Evolutionary conservation across 202 grass and related monocot genomes (phyloP).

Genomic region (Hordeum pubiflorum): DNA sequence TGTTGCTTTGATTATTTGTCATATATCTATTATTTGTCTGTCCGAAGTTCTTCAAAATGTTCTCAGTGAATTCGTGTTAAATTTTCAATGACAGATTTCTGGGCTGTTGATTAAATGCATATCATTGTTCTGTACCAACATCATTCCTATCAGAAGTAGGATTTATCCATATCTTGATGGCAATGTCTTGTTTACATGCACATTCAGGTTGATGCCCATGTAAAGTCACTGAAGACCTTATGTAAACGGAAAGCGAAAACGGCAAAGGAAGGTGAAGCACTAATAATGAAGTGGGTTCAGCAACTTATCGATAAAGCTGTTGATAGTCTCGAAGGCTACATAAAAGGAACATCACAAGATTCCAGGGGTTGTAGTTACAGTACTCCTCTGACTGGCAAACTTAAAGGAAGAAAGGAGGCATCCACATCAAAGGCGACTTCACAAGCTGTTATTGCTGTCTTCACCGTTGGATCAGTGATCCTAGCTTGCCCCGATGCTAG

Average conservation of each 20-base stretch:
- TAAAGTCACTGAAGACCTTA: slow-evolving; percentile 81
- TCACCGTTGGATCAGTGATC: slow-evolving; percentile 80
- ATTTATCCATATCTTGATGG: slow-evolving; percentile 14
- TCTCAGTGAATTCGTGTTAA: neutral
- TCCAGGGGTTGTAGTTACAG: slow-evolving; percentile 32
- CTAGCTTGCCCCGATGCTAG: slow-evolving; percentile 64
- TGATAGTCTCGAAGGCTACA: slow-evolving; percentile 44
- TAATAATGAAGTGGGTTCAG: slow-evolving; percentile 67
- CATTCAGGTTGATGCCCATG: slow-evolving; percentile 81
- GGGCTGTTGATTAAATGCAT: slow-evolving; percentile 1
- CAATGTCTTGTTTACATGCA: slow-evolving; percentile 28
- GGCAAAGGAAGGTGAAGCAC: slow-evolving; percentile 45
- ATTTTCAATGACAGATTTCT: neutral
- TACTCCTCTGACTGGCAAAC: slow-evolving; percentile 53
- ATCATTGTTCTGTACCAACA: slow-evolving; percentile 12
- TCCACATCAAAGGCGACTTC: slow-evolving; percentile 33
- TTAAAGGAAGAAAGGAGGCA: slow-evolving; percentile 39
- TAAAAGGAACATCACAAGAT: slow-evolving; percentile 48
- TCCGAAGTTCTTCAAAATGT: neutral
- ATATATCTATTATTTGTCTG: neutral
- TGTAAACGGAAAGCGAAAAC: slow-evolving; percentile 78
- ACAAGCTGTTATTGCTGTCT: slow-evolving; percentile 58
- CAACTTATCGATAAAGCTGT: slow-evolving; percentile 53
- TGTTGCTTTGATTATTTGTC: slow-evolving; percentile 2
- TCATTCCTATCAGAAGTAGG: slow-evolving; percentile 8